phyloP scores from a whole-genome alignment of 495 filamentous ascomycete species.

The Astrocystis sublimbata region DNA sequence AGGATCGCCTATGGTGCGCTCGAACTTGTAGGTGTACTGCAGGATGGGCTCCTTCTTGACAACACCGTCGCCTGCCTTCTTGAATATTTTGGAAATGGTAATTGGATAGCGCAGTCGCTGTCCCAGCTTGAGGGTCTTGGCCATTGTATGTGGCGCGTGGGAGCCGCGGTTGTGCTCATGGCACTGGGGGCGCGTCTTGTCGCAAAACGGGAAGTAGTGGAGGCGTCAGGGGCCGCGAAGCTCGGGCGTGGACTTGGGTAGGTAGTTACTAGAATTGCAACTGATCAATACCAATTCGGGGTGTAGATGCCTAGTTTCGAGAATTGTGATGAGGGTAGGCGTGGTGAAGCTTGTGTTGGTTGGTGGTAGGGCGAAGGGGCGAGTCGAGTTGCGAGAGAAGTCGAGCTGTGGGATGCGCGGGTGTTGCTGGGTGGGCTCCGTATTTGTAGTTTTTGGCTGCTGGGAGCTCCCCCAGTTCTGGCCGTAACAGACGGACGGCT shows the following conservation, averaged over 20 bases:
- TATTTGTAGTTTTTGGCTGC: not conserved
- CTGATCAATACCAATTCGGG: no score
- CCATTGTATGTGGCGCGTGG: slow-evolving; percentile 26
- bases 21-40: slow-evolving; percentile 78
- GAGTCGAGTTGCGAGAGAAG: slow-evolving; percentile 4
- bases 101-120: slow-evolving; percentile 83
- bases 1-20: slow-evolving; percentile 71
- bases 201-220: slow-evolving; percentile 1
- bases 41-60: slow-evolving; percentile 74
- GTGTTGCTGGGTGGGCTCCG: not conserved
- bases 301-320: not conserved
- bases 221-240: slow-evolving; percentile 3
- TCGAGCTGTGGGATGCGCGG: not conserved
- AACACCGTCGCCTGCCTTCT: slow-evolving; percentile 71
- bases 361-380: not conserved
- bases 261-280: no score
- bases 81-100: slow-evolving; percentile 85
- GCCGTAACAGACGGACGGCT: slow-evolving; percentile 3
- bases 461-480: not conserved
- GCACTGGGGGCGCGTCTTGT: slow-evolving; percentile 16
- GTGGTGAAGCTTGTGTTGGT: not conserved
- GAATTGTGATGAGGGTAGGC: not conserved
- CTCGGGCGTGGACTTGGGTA: not conserved
- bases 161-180: slow-evolving; percentile 23
- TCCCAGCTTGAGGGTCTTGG: slow-evolving; percentile 51